Evolutionary conservation across 352 stramenopile species (phyloP).

Genomic region (Globisporangium ultimum): DNA sequence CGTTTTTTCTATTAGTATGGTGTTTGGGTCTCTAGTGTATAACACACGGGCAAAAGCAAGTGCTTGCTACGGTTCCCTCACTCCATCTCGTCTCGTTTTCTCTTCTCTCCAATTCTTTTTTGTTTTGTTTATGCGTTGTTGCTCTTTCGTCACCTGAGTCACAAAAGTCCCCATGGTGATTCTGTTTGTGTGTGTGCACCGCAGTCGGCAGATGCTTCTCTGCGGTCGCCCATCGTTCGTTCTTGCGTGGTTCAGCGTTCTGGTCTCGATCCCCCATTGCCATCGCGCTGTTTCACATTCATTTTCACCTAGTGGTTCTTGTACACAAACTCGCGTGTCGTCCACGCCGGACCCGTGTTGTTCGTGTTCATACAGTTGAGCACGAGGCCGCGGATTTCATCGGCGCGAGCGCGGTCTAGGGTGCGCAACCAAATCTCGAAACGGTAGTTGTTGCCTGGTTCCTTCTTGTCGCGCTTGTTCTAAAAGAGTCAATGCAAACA

Average conservation of each 20-base stretch:
- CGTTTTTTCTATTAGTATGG: too few relatives aligned
- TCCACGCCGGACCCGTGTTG: slow-evolving; percentile 42
- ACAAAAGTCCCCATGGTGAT: too few relatives aligned
- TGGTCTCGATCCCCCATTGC: not conserved
- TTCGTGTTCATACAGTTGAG: slow-evolving; percentile 66
- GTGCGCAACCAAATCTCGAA: slow-evolving; percentile 84
- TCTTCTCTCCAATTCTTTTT: too few relatives aligned
- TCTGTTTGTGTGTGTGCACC: too few relatives aligned
- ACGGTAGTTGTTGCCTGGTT: slow-evolving; percentile 80
- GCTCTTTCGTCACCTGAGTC: too few relatives aligned
- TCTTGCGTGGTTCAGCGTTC: not conserved
- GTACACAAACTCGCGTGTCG: slow-evolving; percentile 66
- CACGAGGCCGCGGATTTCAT: slow-evolving; percentile 74
- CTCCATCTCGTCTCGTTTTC: too few relatives aligned
- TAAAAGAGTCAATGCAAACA: slow-evolving; percentile 16
- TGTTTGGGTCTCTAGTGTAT: too few relatives aligned
- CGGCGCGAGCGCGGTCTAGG: slow-evolving; percentile 48
- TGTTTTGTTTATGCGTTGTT: too few relatives aligned
- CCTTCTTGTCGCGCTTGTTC: slow-evolving; percentile 87
- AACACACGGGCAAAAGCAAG: too few relatives aligned
- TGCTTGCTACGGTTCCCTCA: too few relatives aligned
- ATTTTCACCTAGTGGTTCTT: slow-evolving; percentile 65
- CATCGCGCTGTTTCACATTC: not conserved
- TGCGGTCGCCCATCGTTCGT: not conserved
- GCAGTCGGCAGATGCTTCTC: too few relatives aligned